Base-by-base conservation (phyloP, 225 moss, liverwort and hornwort genomes). In the Takakia lepidozioides region DNA sequence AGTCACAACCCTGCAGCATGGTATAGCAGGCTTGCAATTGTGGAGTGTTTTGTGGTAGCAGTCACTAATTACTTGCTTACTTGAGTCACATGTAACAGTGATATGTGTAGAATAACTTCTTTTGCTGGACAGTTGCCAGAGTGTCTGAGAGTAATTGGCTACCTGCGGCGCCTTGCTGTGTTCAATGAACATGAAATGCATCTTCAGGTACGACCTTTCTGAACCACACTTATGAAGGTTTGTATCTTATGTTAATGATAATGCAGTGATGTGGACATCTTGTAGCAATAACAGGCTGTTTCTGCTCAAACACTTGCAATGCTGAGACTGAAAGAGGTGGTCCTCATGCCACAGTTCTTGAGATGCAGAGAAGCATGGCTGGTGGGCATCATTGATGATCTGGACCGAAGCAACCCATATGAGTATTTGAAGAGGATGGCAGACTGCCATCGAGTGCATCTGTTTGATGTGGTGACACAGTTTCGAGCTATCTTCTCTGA, bases 321-420 rank as follows among this genome's bases (percentile, higher is more conserved):
- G n/a, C 36, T 51, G 32, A 42, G 43, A 53, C 75, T 67, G 29
- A 72, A 30, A 27, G 9, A 21, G 26, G 25, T 71, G 7, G 41
- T 56, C 64, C 64, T 49, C 58, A 26, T 86, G 72, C 53, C 59
- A 70, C 82, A 98, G 91, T 98, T 98, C 75, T 74, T 98, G 69
- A 87, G 87, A 63, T 98, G 95, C 85, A 90, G 95, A 80, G 95
- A 98, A 71, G 81, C 87, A 57, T 98, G 95, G 95, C 74, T 98
- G 52, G 80, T 60, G 58, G 91, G 87, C 40, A 85, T 98, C 37
- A 81, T 98, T 54, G 95, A 98, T 66, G 95, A 98, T 60, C 71
- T 98, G 64, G 95, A 91, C 51, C 87, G 75, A 68, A 75, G 77
- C 66, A 91, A 98, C 59, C 80, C 95, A 16, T 91, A 91, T 21